Base-by-base conservation (phyloP, 2,329 filamentous ascomycete genomes). In the Metarhizium anisopliae region DNA sequence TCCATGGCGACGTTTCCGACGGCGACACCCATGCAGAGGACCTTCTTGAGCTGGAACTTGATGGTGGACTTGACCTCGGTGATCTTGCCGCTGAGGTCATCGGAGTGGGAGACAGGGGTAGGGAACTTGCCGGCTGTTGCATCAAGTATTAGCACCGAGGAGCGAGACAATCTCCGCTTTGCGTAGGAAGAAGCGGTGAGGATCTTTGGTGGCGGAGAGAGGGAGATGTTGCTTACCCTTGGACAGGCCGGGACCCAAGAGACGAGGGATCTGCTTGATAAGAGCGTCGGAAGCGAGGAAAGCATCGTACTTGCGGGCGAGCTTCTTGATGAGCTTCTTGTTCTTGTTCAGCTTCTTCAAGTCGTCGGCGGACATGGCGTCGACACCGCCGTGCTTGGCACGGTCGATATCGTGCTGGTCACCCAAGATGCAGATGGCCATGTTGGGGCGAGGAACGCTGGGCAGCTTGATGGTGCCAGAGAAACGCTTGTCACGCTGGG, bases 341-440 rank as follows among this genome's bases (percentile, higher is more conserved):
- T 99, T 99, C 90, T 99, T 99, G 89, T 99, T 99, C 68, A 99
- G 90, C 89, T 99, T 99, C 90, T 99, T 99, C 81, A 99, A 81
- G 79, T 99, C 94, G 72, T 99, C 94, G 66, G 90, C 79, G 72
- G 90, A 95, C 94, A 97, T 97, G 81, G 93, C 91, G 74, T 99
- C 94, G 68, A 97, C 85, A 76, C 91, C 93, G 72, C 91, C 89
- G 84, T 99, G 94, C 87, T 99, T 99, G 74, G 94, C 93, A 85
- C 94, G 92, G 77, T 99, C 94, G 74, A 99, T 95, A 85, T 99
- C 94, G 84, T 97, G 93, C 87, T 84, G 81, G 77, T 84, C 81
- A 81, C 81, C 81, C 58, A 84, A 76, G 69, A 84, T 84, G 80
- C 71, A 95, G 81, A 95, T 85, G 79, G 74, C 78, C 90, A 95